A percentile compares a stretch with the other conserved stretches of the same genome.
Conservation (phyloP, 106 monocot genomes). For the Apostasia shenzhenica region DNA sequence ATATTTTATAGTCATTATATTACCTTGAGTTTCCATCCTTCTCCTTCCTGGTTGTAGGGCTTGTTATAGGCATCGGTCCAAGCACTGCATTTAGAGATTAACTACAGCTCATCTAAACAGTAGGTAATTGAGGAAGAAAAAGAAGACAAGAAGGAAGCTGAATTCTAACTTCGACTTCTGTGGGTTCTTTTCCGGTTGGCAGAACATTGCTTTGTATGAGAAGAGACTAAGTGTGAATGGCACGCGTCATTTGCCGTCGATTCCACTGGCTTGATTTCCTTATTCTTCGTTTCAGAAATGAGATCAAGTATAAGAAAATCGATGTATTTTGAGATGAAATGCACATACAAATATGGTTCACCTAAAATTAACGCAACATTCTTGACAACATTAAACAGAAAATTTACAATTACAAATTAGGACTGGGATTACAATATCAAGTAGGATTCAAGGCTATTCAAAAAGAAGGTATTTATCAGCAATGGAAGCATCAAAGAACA, state of each 20-base stretch:
- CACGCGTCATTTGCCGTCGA: neutral
- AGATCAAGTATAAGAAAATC: neutral
- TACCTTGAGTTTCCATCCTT: slow-evolving; percentile 32
- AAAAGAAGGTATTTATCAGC: neutral
- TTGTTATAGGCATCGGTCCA: slow-evolving; percentile 2
- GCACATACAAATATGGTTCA: too few species aligned
- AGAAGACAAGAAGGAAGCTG: neutral
- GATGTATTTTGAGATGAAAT: neutral
- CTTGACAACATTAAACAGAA: too few species aligned
- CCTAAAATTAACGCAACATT: too few species aligned
- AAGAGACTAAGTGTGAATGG: neutral
- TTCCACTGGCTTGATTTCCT: neutral
- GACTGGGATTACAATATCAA: too few species aligned
- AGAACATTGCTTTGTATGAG: slow-evolving; percentile 9
- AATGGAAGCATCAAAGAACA: neutral
- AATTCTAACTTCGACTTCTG: slow-evolving; percentile 29
- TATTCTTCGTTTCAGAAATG: neutral
- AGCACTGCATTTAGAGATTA: slow-evolving; percentile 19
- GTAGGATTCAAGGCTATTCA: too few species aligned
- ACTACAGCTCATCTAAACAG: neutral
- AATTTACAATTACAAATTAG: too few species aligned
- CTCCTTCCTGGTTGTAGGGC: slow-evolving; percentile 14
- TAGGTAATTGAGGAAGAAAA: neutral
- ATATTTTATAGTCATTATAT: neutral
- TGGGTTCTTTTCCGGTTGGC: slow-evolving; percentile 20